These are phyloP conservation scores for Phytophthora lateralis DNA, from an alignment of 352 stramenopile species.

Conservation along the genomic window DNA sequence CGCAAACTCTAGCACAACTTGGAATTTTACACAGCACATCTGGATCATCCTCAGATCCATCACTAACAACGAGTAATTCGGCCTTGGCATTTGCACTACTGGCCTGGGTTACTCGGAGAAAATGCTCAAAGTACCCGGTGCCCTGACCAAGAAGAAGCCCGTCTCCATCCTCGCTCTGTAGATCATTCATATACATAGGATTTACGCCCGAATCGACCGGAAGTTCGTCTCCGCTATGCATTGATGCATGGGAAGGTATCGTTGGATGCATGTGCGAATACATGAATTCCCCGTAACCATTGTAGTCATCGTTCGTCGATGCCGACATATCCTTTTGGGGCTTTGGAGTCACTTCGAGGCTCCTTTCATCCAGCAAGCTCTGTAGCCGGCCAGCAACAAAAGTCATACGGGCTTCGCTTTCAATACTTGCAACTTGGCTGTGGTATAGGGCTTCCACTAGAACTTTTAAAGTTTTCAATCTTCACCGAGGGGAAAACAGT, in stretches of 20 bases:
- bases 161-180: constrained; percentile 5
- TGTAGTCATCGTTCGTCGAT: constrained; percentile 4
- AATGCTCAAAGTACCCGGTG: constrained; percentile 23
- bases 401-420: constrained; percentile 8
- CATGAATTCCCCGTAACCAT: constrained; percentile 16
- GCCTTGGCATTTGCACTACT: not conserved
- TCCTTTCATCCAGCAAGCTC: constrained; percentile 16
- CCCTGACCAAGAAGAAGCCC: constrained; percentile 12
- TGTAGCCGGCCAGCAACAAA: constrained; percentile 17
- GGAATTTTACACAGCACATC: constrained; percentile 3
- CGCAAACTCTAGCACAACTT: constrained; percentile 6
- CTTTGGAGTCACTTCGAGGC: not conserved
- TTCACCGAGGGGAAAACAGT: not conserved
- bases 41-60: not conserved
- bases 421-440: constrained; percentile 12
- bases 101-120: constrained; percentile 11
- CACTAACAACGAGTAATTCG: not conserved
- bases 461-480: constrained; percentile 17
- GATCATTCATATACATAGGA: constrained; percentile 8
- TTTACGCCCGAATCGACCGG: constrained; percentile 16
- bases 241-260: constrained; percentile 6
- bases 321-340: not conserved
- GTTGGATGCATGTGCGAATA: constrained; percentile 1
- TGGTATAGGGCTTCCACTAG: constrained; percentile 21
- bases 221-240: constrained; percentile 24